Evolutionary conservation across 768 basidiomycete species (phyloP).

Genomic region (Panaeolus cyanescens): DNA sequence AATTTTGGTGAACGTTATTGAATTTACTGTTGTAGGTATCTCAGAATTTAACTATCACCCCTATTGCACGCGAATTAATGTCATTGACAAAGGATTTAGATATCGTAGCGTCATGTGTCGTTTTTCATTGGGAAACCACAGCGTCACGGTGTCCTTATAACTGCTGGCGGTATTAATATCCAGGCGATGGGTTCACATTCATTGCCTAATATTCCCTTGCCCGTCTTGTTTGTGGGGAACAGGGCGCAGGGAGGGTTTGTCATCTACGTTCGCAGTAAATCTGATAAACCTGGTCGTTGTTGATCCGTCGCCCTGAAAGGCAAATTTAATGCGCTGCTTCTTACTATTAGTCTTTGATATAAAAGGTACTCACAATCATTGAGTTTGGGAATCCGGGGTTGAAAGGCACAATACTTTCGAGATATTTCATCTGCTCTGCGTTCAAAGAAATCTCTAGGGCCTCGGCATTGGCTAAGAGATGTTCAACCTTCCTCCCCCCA

Average conservation of each 20-base stretch:
- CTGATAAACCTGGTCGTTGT: background rate
- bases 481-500: slow-evolving; percentile 52
- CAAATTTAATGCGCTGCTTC: background rate
- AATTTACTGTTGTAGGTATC: no score
- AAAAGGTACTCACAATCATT: slow-evolving; percentile 27
- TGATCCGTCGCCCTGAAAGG: background rate
- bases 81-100: no score
- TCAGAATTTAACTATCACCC: no score
- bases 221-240: background rate
- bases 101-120: no score
- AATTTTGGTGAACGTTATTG: background rate
- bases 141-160: no score
- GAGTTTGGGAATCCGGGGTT: slow-evolving; percentile 44
- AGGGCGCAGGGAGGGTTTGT: background rate
- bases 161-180: no score
- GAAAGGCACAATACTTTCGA: slow-evolving; percentile 44
- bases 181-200: no score
- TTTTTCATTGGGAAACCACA: no score
- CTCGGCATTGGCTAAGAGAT: slow-evolving; percentile 47
- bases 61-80: no score
- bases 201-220: background rate
- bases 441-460: slow-evolving; percentile 45
- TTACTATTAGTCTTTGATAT: background rate
- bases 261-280: background rate
- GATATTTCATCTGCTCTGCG: slow-evolving; percentile 40